phyloP scores from a whole-genome alignment of 768 basidiomycete species.

The Auricularia auricula-judae region DNA sequence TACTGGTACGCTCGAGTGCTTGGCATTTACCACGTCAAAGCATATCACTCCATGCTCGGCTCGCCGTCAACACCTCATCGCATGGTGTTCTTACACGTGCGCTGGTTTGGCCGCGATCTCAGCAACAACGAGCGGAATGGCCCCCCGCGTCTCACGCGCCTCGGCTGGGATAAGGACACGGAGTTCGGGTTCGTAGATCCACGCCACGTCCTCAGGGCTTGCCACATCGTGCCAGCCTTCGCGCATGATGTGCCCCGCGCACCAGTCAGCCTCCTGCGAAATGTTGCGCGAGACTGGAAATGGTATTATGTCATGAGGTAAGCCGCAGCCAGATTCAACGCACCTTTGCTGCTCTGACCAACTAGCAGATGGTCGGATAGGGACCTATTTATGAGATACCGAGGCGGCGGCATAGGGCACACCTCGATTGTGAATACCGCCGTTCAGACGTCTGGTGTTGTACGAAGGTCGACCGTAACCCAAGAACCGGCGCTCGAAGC shows the following conservation, averaged over 20 bases:
- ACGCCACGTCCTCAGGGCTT: neutral
- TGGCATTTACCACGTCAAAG: slow-evolving; percentile 4
- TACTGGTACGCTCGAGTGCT: slow-evolving; percentile 8
- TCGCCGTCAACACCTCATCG: neutral
- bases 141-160: neutral
- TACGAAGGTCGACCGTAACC: too few relatives aligned
- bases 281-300: neutral
- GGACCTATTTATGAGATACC: neutral
- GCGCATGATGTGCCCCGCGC: neutral
- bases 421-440: too few relatives aligned
- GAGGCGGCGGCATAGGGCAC: neutral
- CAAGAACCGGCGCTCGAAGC: too few relatives aligned
- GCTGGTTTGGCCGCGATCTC: neutral
- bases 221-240: neutral
- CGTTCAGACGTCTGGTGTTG: too few relatives aligned
- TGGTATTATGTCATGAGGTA: neutral
- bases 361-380: neutral
- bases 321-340: neutral
- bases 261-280: neutral
- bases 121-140: neutral
- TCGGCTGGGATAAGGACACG: slow-evolving; percentile 4
- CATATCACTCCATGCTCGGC: neutral
- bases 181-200: slow-evolving; percentile 1
- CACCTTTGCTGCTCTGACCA: neutral
- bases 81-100: neutral